Conservation (phyloP, 768 basidiomycete genomes). For the Lyophyllum shimeji region DNA sequence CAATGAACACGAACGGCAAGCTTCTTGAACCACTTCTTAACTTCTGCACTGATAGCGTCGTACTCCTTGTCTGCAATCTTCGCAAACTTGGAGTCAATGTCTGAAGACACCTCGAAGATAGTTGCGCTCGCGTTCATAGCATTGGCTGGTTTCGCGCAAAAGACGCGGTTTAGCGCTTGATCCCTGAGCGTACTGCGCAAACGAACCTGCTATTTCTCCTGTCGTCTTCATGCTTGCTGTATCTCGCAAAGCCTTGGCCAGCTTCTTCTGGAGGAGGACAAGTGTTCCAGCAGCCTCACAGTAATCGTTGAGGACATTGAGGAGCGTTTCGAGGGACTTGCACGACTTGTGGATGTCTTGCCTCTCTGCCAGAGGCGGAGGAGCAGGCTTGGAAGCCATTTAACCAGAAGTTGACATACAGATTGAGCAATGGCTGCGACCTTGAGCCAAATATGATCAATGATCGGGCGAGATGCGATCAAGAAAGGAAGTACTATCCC, state of each 20-base stretch:
- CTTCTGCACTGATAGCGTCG: slow-evolving; percentile 59
- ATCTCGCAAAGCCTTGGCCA: slow-evolving; percentile 70
- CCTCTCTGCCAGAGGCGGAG: slow-evolving; percentile 51
- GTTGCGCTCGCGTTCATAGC: slow-evolving; percentile 62
- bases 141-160: slow-evolving; percentile 43
- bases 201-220: slow-evolving; percentile 61
- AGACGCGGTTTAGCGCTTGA: slow-evolving; percentile 13
- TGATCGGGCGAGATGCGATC: background rate
- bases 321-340: slow-evolving; percentile 68
- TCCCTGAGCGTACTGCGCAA: background rate
- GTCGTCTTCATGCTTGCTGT: slow-evolving; percentile 60
- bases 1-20: slow-evolving; percentile 52
- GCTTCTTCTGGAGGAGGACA: slow-evolving; percentile 69
- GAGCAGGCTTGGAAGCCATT: slow-evolving; percentile 15
- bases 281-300: slow-evolving; percentile 67
- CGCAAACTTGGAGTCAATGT: slow-evolving; percentile 73
- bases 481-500: background rate
- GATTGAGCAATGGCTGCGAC: background rate
- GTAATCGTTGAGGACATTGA: slow-evolving; percentile 70
- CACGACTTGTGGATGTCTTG: slow-evolving; percentile 79
- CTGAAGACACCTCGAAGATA: slow-evolving; percentile 69
- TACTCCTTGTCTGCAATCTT: slow-evolving; percentile 77
- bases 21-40: slow-evolving; percentile 88
- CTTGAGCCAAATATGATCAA: background rate
- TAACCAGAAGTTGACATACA: slow-evolving; percentile 1